phyloP scores from a whole-genome alignment of 1,284 basidiomycete genomes.

The Ceratobasidium papillatum region DNA sequence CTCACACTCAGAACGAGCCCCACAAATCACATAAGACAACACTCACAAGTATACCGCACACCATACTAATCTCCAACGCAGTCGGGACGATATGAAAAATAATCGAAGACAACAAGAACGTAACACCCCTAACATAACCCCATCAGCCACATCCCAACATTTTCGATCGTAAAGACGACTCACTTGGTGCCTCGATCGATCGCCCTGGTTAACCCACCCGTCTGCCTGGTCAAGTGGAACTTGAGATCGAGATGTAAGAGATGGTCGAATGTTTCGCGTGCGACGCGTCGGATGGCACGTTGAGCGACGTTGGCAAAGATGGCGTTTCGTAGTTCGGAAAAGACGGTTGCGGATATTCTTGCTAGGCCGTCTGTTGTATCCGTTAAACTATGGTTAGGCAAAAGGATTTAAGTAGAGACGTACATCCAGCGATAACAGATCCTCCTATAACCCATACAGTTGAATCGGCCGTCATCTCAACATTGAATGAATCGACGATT shows the following conservation, averaged over 20 bases:
- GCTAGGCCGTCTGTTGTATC: constrained; percentile 82
- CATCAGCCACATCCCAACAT: not conserved
- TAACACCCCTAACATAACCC: constrained; percentile 77
- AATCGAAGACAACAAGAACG: constrained; percentile 92
- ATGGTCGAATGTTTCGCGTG: constrained; percentile 92
- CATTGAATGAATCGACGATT: constrained; percentile 89
- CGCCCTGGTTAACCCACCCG: constrained; percentile 93
- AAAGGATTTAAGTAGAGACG: constrained; percentile 50
- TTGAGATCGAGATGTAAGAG: constrained; percentile 89
- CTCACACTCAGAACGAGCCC: constrained; percentile 5
- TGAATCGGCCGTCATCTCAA: constrained; percentile 78
- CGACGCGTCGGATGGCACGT: constrained; percentile 91
- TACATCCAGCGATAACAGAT: constrained; percentile 89
- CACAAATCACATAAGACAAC: constrained; percentile 34
- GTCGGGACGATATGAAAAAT: constrained; percentile 97
- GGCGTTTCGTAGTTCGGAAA: constrained; percentile 92
- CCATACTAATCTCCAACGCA: constrained; percentile 94
- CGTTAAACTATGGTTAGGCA: not conserved
- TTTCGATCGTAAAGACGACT: constrained; percentile 47
- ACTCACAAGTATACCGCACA: constrained; percentile 92
- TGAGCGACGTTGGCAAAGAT: constrained; percentile 97
- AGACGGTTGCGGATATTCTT: constrained; percentile 87
- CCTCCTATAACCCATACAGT: constrained; percentile 94
- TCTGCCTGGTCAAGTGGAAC: constrained; percentile 94
- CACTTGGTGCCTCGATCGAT: constrained; percentile 98